These are phyloP conservation scores for Dryas alaskensis DNA, from an alignment of 306 rosid species.

Conservation along the genomic window DNA sequence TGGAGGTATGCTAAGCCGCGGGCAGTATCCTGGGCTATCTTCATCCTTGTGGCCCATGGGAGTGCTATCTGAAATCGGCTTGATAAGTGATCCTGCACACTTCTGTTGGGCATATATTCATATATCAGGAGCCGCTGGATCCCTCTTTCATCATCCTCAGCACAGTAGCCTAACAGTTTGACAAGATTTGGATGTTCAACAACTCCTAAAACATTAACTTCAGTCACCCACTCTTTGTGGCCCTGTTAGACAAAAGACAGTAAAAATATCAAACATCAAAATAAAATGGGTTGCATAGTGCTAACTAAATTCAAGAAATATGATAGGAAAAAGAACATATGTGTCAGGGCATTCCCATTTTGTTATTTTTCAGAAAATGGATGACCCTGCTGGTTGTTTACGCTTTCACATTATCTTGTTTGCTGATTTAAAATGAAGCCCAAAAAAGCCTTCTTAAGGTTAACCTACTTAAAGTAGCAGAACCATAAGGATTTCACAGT, in stretches of 20 bases:
- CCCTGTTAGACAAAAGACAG: slow-evolving; percentile 35
- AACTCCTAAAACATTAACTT: slow-evolving; percentile 57
- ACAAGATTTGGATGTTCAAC: slow-evolving; percentile 57
- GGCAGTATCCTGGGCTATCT: slow-evolving; percentile 63
- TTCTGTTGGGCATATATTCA: slow-evolving; percentile 60
- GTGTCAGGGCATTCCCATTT: background rate
- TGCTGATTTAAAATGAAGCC: background rate
- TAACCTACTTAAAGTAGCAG: background rate
- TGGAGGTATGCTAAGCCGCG: slow-evolving; percentile 64
- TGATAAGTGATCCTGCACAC: slow-evolving; percentile 58
- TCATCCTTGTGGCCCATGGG: slow-evolving; percentile 52
- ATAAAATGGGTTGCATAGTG: background rate
- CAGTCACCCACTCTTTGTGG: slow-evolving; percentile 70
- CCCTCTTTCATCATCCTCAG: slow-evolving; percentile 67
- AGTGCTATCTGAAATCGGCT: slow-evolving; percentile 44
- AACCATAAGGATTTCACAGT: background rate
- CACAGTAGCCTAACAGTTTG: slow-evolving; percentile 53
- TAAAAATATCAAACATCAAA: background rate
- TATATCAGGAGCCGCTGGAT: slow-evolving; percentile 53
- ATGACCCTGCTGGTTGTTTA: background rate
- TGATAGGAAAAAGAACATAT: background rate
- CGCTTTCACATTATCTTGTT: background rate
- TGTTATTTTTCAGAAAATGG: background rate
- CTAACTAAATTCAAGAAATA: background rate
- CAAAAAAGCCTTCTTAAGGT: background rate